These are phyloP conservation scores for Fusarium nurragi DNA, from an alignment of 2,329 filamentous ascomycete genomes.

Conservation along the genomic window DNA sequence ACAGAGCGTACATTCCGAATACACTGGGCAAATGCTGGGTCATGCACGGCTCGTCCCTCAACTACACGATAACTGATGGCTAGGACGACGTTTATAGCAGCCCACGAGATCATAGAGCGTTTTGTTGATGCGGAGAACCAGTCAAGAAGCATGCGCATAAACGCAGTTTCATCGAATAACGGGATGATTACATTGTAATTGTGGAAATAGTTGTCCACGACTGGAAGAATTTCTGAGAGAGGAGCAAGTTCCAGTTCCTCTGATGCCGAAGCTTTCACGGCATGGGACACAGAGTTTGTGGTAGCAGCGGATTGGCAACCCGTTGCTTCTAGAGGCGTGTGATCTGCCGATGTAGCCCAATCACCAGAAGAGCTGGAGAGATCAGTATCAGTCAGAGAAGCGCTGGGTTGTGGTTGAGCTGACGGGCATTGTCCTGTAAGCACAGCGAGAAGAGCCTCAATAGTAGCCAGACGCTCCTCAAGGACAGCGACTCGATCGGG, in stretches of 20 bases:
- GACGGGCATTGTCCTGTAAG: neutral
- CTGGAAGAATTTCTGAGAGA: conserved; percentile 30
- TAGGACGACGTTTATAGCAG: conserved; percentile 50
- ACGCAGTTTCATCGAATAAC: conserved; percentile 48
- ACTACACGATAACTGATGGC: conserved; percentile 45
- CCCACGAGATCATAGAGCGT: conserved; percentile 42
- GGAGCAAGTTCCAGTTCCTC: conserved; percentile 26
- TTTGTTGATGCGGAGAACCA: conserved; percentile 43
- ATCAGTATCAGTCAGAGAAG: neutral
- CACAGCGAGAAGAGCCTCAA: conserved; percentile 27
- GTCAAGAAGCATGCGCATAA: conserved; percentile 48
- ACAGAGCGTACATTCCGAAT: conserved; percentile 47
- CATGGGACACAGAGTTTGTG: neutral
- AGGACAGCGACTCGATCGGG: conserved; percentile 23
- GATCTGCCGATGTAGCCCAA: neutral
- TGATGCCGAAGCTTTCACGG: neutral
- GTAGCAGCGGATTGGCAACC: neutral
- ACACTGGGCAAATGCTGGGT: conserved; percentile 38
- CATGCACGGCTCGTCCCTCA: conserved; percentile 30
- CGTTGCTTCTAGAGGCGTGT: neutral
- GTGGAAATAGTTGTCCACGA: conserved; percentile 37
- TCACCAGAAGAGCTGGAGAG: neutral
- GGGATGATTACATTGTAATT: conserved; percentile 42
- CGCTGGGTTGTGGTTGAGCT: neutral
- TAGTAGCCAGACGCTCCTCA: conserved; percentile 32